These are phyloP conservation scores for Pythium vanterpoolii DNA, from an alignment of 352 stramenopile genomes.

Conservation along the genomic window DNA sequence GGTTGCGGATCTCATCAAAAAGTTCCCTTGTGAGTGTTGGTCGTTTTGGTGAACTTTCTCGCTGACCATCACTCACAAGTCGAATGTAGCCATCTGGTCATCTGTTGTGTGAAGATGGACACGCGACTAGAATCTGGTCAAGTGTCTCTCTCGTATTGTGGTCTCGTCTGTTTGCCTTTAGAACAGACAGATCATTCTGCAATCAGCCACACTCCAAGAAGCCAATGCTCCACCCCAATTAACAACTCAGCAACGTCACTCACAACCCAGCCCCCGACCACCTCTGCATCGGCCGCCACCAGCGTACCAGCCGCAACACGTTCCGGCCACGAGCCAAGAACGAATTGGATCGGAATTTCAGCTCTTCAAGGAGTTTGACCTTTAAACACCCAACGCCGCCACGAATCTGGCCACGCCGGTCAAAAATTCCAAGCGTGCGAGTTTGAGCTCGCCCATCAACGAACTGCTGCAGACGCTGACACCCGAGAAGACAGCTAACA, in stretches of 20 bases:
- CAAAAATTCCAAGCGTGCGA: neutral
- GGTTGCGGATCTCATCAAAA: neutral
- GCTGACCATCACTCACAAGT: conserved; percentile 23
- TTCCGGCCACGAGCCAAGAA: conserved; percentile 5
- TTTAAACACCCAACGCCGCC: conserved; percentile 7
- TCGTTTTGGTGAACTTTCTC: conserved; percentile 16
- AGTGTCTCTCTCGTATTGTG: too few species aligned
- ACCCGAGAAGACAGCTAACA: conserved; percentile 19
- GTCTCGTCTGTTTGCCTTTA: neutral
- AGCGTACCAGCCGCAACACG: conserved; percentile 8
- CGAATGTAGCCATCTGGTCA: conserved; percentile 17
- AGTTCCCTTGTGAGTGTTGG: conserved; percentile 12
- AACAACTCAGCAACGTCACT: conserved; percentile 3
- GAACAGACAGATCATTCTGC: conserved; percentile 2
- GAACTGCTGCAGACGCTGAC: conserved; percentile 16
- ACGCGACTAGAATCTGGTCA: neutral
- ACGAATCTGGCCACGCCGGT: neutral
- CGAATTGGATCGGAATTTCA: conserved; percentile 12
- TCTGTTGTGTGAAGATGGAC: too few species aligned
- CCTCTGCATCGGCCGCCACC: neutral
- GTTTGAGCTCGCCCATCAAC: conserved; percentile 2
- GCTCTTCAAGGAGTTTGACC: conserved; percentile 24
- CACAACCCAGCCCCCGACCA: neutral
- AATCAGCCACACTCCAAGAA: neutral
- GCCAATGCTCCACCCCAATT: neutral